Percentiles rank a stretch among this genome's conserved stretches.
These are phyloP conservation scores for Pelargonium myrrhifolium DNA, from an alignment of 441 rosid species.

Conservation along the genomic window DNA sequence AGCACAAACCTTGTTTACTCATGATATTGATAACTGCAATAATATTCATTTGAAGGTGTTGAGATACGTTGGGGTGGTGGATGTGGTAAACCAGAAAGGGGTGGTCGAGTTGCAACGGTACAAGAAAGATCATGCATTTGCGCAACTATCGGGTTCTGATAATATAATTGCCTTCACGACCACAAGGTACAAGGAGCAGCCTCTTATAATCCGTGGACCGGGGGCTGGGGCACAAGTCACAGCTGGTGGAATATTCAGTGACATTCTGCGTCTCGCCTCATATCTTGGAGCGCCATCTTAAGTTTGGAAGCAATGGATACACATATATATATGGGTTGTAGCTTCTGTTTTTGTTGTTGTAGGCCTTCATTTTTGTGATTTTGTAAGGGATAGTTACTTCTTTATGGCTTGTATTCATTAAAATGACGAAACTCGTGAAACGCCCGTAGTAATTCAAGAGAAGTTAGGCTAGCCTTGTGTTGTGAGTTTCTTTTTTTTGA, in stretches of 20 bases:
- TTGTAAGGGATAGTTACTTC: neutral
- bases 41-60: conserved; percentile 42
- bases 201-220: conserved; percentile 90
- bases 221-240: conserved; percentile 99
- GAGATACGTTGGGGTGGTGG: conserved; percentile 90
- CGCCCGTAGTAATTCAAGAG: too few relatives aligned
- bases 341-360: neutral
- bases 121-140: conserved; percentile 79
- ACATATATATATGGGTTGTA: neutral
- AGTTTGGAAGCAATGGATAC: neutral
- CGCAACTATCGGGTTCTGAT: conserved; percentile 89
- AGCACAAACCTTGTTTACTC: too few relatives aligned
- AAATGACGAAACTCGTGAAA: too few relatives aligned
- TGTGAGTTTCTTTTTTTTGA: too few relatives aligned
- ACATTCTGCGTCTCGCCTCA: conserved; percentile 79
- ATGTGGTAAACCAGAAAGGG: conserved; percentile 51
- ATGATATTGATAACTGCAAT: too few relatives aligned
- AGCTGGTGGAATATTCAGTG: conserved; percentile 93
- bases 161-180: conserved; percentile 97
- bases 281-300: conserved; percentile 95
- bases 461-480: too few relatives aligned
- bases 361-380: neutral
- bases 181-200: conserved; percentile 75
- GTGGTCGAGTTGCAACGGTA: conserved; percentile 72
- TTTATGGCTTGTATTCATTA: too few relatives aligned